These are phyloP conservation scores for Syzygium syzygioides DNA, from an alignment of 441 rosid genomes.

Conservation along the genomic window DNA sequence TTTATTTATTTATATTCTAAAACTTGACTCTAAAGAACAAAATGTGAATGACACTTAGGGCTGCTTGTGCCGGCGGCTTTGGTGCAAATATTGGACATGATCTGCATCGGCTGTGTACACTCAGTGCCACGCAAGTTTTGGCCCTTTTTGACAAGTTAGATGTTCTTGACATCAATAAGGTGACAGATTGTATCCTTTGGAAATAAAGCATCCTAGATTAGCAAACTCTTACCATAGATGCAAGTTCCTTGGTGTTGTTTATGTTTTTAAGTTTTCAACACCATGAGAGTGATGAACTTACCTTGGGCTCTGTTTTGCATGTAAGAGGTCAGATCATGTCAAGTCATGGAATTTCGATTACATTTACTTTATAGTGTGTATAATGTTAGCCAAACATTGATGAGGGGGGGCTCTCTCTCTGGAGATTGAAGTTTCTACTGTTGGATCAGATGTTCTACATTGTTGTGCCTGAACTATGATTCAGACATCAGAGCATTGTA, in stretches of 20 bases:
- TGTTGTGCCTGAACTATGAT: conserved; percentile 28
- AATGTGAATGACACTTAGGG: background rate
- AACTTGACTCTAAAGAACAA: too few relatives aligned
- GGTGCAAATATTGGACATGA: conserved; percentile 81
- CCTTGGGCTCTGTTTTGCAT: too few relatives aligned
- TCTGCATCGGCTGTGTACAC: conserved; percentile 70
- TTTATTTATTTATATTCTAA: too few relatives aligned
- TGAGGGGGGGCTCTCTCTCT: background rate
- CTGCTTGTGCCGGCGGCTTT: conserved; percentile 62
- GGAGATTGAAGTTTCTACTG: background rate
- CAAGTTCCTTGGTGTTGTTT: too few relatives aligned
- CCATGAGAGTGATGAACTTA: too few relatives aligned
- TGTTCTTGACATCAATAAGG: conserved; percentile 56
- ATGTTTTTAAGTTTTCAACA: too few relatives aligned
- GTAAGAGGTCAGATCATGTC: too few relatives aligned
- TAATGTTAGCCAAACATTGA: conserved; percentile 10
- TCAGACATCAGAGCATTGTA: conserved; percentile 62
- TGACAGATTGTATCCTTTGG: conserved; percentile 28
- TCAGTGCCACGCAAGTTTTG: conserved; percentile 79
- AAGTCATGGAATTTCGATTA: too few relatives aligned
- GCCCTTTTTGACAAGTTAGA: conserved; percentile 36
- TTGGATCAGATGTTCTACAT: background rate
- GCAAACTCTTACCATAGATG: too few relatives aligned
- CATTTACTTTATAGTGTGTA: background rate
- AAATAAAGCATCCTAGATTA: background rate